phyloP scores from a whole-genome alignment of 371 early-diverging fungal species.

The Paraphysoderma sedebokerense region DNA sequence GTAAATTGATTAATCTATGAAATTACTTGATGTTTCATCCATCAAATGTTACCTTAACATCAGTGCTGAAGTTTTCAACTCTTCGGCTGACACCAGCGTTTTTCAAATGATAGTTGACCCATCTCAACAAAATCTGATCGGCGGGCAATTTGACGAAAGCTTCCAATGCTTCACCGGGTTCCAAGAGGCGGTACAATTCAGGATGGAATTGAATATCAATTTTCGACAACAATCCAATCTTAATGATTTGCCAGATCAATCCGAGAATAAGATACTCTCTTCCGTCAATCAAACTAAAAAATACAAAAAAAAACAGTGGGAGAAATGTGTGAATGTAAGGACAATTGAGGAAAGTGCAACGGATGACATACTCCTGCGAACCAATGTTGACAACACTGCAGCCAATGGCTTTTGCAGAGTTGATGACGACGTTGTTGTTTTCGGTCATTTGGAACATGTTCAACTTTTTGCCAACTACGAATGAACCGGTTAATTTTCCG shows the following conservation, averaged over 20 bases:
- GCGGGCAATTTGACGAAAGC: slow-evolving; percentile 76
- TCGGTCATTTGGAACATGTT: slow-evolving; percentile 90
- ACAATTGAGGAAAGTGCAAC: too few species aligned
- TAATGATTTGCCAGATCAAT: slow-evolving; percentile 95
- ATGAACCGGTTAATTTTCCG: too few species aligned
- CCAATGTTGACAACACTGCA: slow-evolving; percentile 85
- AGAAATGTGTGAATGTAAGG: too few species aligned
- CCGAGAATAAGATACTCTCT: slow-evolving; percentile 88
- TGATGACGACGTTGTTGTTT: slow-evolving; percentile 93
- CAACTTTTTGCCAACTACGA: slow-evolving; percentile 50
- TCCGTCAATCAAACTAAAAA: slow-evolving; percentile 87
- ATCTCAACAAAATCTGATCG: slow-evolving; percentile 85
- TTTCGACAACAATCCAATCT: slow-evolving; percentile 81
- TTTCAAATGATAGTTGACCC: slow-evolving; percentile 95
- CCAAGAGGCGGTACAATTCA: slow-evolving; percentile 83
- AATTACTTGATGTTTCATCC: too few species aligned
- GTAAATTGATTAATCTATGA: too few species aligned
- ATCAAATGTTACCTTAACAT: too few species aligned
- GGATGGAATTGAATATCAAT: slow-evolving; percentile 93
- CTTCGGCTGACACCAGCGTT: slow-evolving; percentile 46
- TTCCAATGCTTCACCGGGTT: slow-evolving; percentile 78
- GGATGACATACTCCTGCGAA: too few species aligned
- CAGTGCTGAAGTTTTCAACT: slow-evolving; percentile 76
- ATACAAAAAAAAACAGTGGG: too few species aligned
- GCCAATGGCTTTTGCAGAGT: slow-evolving; percentile 94